Conservation (phyloP, 192 early-diverging fungal species). For the Glomus cerebriforme region DNA sequence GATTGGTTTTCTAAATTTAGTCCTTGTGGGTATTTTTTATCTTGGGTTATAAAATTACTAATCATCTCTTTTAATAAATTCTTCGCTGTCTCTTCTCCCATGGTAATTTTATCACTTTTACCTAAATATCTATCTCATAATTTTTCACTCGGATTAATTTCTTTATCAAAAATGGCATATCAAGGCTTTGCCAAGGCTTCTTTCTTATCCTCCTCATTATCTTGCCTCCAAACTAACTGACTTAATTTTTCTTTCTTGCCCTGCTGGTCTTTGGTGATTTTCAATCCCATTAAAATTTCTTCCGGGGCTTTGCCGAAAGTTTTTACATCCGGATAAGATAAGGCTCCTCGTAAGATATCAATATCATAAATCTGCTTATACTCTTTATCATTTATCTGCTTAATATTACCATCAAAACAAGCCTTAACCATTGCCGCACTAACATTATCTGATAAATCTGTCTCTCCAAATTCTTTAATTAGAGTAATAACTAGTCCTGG, state of each 20-base stretch:
- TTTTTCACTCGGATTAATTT: not conserved
- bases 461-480: not conserved
- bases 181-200: too few species aligned
- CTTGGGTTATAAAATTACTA: slow-evolving; percentile 16
- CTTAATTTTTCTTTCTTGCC: too few species aligned
- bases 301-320: not conserved
- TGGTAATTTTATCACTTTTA: not conserved
- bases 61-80: slow-evolving; percentile 17
- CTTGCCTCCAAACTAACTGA: too few species aligned
- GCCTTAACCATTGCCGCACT: not conserved
- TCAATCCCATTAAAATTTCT: slow-evolving; percentile 1
- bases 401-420: slow-evolving; percentile 7
- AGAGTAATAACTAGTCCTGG: not conserved
- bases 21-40: slow-evolving; percentile 4
- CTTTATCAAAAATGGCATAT: too few species aligned
- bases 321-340: not conserved
- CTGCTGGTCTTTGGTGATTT: too few species aligned
- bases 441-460: not conserved
- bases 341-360: not conserved
- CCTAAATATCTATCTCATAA: slow-evolving; percentile 9
- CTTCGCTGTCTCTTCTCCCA: not conserved
- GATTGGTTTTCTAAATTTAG: not conserved
- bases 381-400: not conserved
- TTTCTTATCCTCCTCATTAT: too few species aligned
- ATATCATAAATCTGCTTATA: not conserved